Evolutionary conservation across 495 filamentous ascomycete genomes (phyloP).

Genomic region (Penicillium argentinense): DNA sequence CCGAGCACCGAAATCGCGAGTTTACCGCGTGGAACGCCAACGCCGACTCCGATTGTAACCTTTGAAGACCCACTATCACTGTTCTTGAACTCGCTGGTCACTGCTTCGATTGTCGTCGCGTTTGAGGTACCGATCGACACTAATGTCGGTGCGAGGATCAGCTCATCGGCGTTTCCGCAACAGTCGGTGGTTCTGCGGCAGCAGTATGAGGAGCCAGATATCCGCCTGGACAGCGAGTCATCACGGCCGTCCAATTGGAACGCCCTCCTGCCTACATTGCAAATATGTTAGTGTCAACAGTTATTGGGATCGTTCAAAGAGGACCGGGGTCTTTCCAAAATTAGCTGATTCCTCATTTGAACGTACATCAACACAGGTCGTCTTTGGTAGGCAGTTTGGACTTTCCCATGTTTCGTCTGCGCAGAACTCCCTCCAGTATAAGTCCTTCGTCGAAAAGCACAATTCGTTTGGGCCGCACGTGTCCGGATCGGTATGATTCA

Average conservation of each 20-base stretch:
- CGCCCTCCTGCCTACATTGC: neutral
- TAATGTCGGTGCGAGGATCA: neutral
- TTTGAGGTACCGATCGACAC: neutral
- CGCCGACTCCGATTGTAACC: neutral
- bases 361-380: neutral
- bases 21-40: neutral
- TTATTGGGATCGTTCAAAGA: too few relatives aligned
- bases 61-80: neutral
- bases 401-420: neutral
- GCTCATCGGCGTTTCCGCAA: neutral
- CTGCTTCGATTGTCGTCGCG: neutral
- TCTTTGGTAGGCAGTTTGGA: neutral
- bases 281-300: too few relatives aligned
- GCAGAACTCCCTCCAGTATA: neutral
- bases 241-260: neutral
- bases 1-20: neutral
- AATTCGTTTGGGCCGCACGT: neutral
- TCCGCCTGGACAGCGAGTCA: neutral
- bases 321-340: neutral
- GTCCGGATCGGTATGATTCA: neutral
- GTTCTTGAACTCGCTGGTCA: neutral
- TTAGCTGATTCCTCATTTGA: neutral
- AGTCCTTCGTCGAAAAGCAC: neutral
- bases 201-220: neutral
- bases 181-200: neutral